Base-by-base conservation (phyloP, 2,329 filamentous ascomycete species). In the Trichoderma cornu-damae region DNA sequence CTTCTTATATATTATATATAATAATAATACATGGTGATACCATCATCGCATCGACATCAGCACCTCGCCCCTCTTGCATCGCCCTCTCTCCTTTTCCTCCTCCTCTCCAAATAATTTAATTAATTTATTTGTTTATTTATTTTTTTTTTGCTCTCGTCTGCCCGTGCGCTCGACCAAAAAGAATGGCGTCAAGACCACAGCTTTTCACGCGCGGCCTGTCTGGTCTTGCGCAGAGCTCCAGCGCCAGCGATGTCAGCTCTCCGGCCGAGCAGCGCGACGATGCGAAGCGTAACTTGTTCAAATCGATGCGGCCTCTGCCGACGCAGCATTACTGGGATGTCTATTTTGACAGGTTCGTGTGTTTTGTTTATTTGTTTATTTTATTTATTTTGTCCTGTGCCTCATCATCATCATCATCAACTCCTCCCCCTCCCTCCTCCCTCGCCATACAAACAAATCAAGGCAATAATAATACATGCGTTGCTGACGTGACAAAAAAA, bases 261-360 rank as follows among this genome's bases (percentile, higher is more conserved):
- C 87, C 88, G 24, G 87, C 88, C 56, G 83, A 86, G 67, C 80
- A 85, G 71, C 86, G 88, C 66, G 87, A 89, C 71, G 85, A 87
- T 72, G 88, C 88, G 57, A 91, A 91, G 84, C 85, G 88, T 76
- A 91, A 91, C 77, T 88, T 92, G 72, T 79, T 90, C 64, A 85
- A 89, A 72, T 80, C 85, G 26, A 86, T 83, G 78, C 79, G 90
- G 54, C 80, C 87, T 51, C 77, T 91, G 63, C 84, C 88, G 14
- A 88, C 89, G 26, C 88, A 92, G 75, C 86, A 92, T 70, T 90
- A 89, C 75, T 90, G 89, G 83, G 79, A 86, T 64, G 85, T 89
- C 64, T 88, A 80, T 70, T 86, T 86, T 68, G 83, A 86, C 70
- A 76, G 82, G 74, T 82, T 43, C 24, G 61, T 44, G 24, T n/a